Conservation (phyloP, 495 filamentous ascomycete species). For the Aspergillus cavernicola region DNA sequence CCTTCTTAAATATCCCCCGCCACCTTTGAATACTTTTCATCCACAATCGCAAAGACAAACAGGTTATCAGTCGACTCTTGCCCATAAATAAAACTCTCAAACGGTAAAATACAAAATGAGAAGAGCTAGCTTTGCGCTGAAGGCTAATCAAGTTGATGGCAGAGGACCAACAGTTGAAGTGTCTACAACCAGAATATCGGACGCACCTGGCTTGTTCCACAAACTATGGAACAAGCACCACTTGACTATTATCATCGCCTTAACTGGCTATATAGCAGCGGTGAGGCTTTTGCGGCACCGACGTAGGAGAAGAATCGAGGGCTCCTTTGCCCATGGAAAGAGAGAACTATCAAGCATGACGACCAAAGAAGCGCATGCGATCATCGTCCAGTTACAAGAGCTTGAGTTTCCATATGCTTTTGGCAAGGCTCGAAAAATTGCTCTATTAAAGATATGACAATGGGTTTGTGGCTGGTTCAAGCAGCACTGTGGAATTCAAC, state of each 20-base stretch:
- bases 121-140: too few relatives aligned
- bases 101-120: too few relatives aligned
- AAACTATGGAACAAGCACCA: neutral
- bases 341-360: conserved; percentile 28
- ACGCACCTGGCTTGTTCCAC: neutral
- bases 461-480: neutral
- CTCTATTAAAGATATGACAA: conserved; percentile 27
- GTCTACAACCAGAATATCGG: neutral
- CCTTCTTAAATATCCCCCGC: too few relatives aligned
- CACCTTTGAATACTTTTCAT: too few relatives aligned
- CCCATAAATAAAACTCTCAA: too few relatives aligned
- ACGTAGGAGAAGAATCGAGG: neutral
- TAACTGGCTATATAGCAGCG: neutral
- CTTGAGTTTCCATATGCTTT: conserved; percentile 31
- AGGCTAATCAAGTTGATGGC: too few relatives aligned
- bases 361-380: conserved; percentile 26
- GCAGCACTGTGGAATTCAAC: neutral
- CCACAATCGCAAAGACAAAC: too few relatives aligned
- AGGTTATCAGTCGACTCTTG: too few relatives aligned
- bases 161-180: too few relatives aligned
- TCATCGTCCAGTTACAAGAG: conserved; percentile 25
- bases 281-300: neutral
- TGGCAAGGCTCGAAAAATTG: conserved; percentile 22
- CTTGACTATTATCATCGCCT: neutral
- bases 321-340: neutral